Evolutionary conservation across 2,329 filamentous ascomycete species (phyloP), one percentile per base, ranked within the genome.

Genomic region (Cryphonectria carpinicola): DNA sequence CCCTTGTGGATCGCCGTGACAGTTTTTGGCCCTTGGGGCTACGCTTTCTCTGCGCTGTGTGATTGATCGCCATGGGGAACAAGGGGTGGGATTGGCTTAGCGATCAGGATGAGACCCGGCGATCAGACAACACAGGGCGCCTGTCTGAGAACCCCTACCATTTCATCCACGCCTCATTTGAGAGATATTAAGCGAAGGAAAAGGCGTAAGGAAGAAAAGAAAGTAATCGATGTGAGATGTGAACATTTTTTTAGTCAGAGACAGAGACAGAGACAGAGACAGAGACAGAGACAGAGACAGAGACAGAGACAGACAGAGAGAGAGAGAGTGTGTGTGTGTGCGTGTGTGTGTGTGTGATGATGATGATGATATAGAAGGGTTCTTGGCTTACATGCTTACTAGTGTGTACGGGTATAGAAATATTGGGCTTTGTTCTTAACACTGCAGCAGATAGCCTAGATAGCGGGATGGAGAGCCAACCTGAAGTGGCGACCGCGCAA

Each of bases 391-490:
- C 13, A 56, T 13, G 3, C n/a, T 32, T 28, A 52, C 46, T 17
- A 19, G 17, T 22, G 10, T 52, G n/a, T 52, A 22, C 28, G 28
- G 28, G n/a, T 14, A 56, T 32, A 5, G 1, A 4, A 28, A 1
- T 4, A 17, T 6, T 1, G 3, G 22, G 19, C 32, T 32, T 39
- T 49, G 46, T 49, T n/a, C 46, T n/a, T 49, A n/a, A n/a, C 19
- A 10, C 19, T 49, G 6, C 6, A 10, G 58, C 58, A 22, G 35
- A 66, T 66, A 66, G 65, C 65, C 13, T 58, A 66, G 65, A 66
- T 66, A 66, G 65, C 65, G n/a, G n/a, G 46, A 28, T 14, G 22
- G 6, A 11, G 25, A 28, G 7, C 10, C 5, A n/a, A 28, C n/a
- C 1, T 14, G 19, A 8, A n/a, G 61, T 32, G 61, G 39, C 39